phyloP scores from a whole-genome alignment of 2,329 filamentous ascomycete genomes.

The Furcasterigmium sp. region DNA sequence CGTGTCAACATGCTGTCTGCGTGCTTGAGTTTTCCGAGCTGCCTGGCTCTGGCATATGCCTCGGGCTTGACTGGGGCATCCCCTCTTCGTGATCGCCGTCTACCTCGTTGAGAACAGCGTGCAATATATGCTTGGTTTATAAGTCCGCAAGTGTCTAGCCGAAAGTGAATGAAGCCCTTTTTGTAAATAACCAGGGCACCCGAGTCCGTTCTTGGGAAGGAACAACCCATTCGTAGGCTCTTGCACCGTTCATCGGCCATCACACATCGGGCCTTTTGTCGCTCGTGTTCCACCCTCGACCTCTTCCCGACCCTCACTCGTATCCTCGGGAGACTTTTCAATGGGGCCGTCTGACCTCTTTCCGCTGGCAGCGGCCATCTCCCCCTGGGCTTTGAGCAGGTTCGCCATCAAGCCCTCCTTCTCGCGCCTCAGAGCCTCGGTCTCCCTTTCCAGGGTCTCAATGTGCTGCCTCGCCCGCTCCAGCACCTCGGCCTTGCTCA shows the following conservation, averaged over 20 bases:
- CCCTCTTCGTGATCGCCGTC: no score
- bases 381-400: constrained; percentile 7
- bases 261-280: background rate
- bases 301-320: background rate
- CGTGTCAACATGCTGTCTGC: no score
- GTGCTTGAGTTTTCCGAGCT: no score
- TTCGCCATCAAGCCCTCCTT: constrained; percentile 16
- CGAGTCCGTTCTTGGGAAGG: no score
- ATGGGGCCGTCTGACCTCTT: constrained; percentile 3
- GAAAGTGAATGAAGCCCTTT: no score
- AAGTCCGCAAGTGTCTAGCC: no score
- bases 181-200: no score
- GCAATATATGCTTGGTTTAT: no score
- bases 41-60: no score
- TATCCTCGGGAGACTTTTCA: background rate
- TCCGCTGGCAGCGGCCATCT: constrained; percentile 3
- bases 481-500: constrained; percentile 30
- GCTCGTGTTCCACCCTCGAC: background rate
- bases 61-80: no score
- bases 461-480: constrained; percentile 28
- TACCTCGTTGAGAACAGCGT: no score
- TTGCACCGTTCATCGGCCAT: background rate
- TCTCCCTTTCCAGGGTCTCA: constrained; percentile 21
- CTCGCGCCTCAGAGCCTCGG: constrained; percentile 21
- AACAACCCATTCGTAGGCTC: no score